These are phyloP conservation scores for Claviceps paspali DNA, from an alignment of 2,329 filamentous ascomycete genomes.

Conservation along the genomic window DNA sequence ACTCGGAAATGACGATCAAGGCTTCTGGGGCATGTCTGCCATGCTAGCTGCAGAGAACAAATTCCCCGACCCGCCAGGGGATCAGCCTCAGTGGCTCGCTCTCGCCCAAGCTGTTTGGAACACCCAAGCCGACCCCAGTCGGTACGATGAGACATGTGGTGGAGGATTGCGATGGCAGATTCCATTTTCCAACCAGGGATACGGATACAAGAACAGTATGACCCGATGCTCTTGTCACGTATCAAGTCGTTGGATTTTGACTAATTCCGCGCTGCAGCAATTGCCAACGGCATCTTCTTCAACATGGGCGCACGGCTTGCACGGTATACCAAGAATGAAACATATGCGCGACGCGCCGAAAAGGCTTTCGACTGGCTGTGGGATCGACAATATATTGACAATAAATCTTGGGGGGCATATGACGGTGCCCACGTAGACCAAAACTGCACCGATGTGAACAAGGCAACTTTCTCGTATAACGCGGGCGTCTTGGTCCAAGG, in stretches of 20 bases:
- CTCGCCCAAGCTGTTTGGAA: conserved; percentile 58
- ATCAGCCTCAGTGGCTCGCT: conserved; percentile 44
- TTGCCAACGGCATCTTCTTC: conserved; percentile 49
- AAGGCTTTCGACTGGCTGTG: conserved; percentile 48
- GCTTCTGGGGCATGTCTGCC: conserved; percentile 53
- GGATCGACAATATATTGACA: conserved; percentile 40
- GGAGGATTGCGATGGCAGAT: conserved; percentile 71
- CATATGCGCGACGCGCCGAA: conserved; percentile 47
- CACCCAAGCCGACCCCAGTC: conserved; percentile 40
- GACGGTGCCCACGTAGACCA: conserved; percentile 44
- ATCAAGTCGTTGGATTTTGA: not conserved
- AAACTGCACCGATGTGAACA: conserved; percentile 46
- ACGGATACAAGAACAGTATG: conserved; percentile 56
- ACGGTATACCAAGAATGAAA: conserved; percentile 50
- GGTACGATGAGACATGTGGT: conserved; percentile 48
- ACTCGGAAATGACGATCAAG: conserved; percentile 56
- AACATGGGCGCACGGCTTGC: conserved; percentile 54
- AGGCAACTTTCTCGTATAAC: conserved; percentile 53
- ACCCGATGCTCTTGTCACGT: not conserved
- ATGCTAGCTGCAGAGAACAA: conserved; percentile 52
- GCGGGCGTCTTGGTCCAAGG: conserved; percentile 47
- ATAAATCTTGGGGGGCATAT: conserved; percentile 44
- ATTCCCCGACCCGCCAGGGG: conserved; percentile 41
- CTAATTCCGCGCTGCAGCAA: conserved; percentile 20
- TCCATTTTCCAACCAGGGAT: conserved; percentile 57